These are phyloP conservation scores for Trichosporon faecale DNA, from an alignment of 1,284 basidiomycete genomes.

Conservation along the genomic window DNA sequence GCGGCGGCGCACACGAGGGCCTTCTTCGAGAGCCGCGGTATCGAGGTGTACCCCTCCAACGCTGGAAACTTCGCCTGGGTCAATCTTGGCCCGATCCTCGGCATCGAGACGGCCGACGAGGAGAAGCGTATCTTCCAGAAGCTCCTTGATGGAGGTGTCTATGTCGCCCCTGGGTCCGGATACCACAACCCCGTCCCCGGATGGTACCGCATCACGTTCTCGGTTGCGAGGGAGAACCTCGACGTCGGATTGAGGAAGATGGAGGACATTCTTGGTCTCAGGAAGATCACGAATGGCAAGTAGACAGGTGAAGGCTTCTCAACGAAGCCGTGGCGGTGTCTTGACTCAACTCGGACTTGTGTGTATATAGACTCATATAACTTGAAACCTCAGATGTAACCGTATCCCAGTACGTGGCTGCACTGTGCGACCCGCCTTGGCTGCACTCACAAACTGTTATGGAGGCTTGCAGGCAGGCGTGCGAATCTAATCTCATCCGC, in stretches of 20 bases:
- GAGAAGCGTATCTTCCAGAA: conserved; percentile 49
- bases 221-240: conserved; percentile 42
- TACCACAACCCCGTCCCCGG: conserved; percentile 43
- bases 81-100: conserved; percentile 39
- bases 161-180: conserved; percentile 46
- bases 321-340: neutral
- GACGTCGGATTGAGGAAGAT: conserved; percentile 41
- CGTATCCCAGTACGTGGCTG: neutral
- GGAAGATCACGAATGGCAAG: neutral
- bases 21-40: conserved; percentile 46
- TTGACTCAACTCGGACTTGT: neutral
- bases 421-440: too few relatives aligned
- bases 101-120: conserved; percentile 34
- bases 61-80: conserved; percentile 52
- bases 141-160: conserved; percentile 48
- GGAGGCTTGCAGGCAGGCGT: too few relatives aligned
- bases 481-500: too few relatives aligned
- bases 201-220: conserved; percentile 48
- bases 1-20: conserved; percentile 39
- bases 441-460: too few relatives aligned
- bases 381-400: neutral
- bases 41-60: conserved; percentile 43
- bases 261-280: conserved; percentile 30
- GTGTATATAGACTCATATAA: conserved; percentile 4
- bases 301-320: conserved; percentile 25